A percentile compares a stretch with the other conserved stretches of the same genome.
These are phyloP conservation scores for Aspergillus arachidicola DNA, from an alignment of 2,329 filamentous ascomycete genomes.

Conservation along the genomic window DNA sequence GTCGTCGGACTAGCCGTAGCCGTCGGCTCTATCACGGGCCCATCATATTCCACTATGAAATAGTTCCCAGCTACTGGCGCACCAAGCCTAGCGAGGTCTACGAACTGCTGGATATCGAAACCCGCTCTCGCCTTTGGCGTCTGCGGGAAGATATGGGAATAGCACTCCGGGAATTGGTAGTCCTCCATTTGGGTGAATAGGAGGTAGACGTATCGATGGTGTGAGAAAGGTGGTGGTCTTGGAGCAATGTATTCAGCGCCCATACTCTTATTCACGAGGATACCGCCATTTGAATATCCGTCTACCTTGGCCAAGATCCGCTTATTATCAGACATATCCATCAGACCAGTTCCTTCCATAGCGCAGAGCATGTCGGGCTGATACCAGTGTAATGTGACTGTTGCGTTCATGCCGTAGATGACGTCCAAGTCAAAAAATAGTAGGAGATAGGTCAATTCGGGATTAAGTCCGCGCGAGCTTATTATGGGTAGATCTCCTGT, in stretches of 20 bases:
- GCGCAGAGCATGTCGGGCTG: constrained; percentile 22
- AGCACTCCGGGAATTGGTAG: constrained; percentile 36
- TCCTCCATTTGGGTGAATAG: constrained; percentile 29
- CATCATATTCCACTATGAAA: constrained; percentile 39
- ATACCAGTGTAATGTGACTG: constrained; percentile 32
- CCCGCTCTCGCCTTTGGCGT: constrained; percentile 27
- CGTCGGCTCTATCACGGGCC: constrained; percentile 4
- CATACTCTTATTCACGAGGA: constrained; percentile 4
- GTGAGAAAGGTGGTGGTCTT: constrained; percentile 26
- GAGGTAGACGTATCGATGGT: constrained; percentile 37
- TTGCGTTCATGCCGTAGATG: constrained; percentile 16
- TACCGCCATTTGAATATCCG: neutral
- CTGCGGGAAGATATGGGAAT: constrained; percentile 31
- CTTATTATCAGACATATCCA: neutral
- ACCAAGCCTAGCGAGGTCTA: constrained; percentile 32
- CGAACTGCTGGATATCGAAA: constrained; percentile 41
- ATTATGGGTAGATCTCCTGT: constrained; percentile 21
- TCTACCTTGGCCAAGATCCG: neutral
- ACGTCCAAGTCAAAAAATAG: constrained; percentile 31
- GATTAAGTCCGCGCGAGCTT: constrained; percentile 13
- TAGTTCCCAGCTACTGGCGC: constrained; percentile 41
- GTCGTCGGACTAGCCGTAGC: constrained; percentile 17
- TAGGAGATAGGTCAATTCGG: constrained; percentile 20
- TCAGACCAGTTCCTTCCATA: neutral
- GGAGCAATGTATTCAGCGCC: constrained; percentile 33